phyloP scores from a whole-genome alignment of 2,329 filamentous ascomycete genomes.

The Torrubiellomyces zombiae region DNA sequence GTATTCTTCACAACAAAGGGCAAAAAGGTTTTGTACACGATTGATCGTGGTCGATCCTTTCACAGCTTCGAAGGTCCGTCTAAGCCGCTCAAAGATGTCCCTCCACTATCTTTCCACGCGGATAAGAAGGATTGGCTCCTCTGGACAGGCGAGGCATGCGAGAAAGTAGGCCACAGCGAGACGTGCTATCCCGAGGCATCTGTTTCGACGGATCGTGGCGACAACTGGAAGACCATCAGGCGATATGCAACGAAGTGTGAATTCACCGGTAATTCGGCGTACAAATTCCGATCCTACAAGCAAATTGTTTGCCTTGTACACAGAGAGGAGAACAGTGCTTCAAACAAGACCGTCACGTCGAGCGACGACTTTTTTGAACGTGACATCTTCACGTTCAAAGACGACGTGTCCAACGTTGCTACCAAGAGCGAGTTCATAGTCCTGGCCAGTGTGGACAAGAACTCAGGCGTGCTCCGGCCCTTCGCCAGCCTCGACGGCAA shows the following conservation, averaged over 20 bases:
- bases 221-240: constrained; percentile 59
- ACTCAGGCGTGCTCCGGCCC: constrained; percentile 53
- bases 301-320: constrained; percentile 41
- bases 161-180: constrained; percentile 26
- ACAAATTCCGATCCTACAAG: constrained; percentile 31
- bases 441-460: constrained; percentile 58
- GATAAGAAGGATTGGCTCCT: constrained; percentile 79
- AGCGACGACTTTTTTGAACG: constrained; percentile 65
- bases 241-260: constrained; percentile 68
- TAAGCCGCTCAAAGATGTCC: constrained; percentile 19
- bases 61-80: constrained; percentile 56
- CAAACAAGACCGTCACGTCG: constrained; percentile 52
- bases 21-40: constrained; percentile 59
- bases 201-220: constrained; percentile 62
- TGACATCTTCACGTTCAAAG: constrained; percentile 36
- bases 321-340: constrained; percentile 41
- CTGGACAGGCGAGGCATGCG: constrained; percentile 67
- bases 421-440: constrained; percentile 96
- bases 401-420: constrained; percentile 60
- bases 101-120: constrained; percentile 63
- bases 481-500: constrained; percentile 74
- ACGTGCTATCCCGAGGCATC: constrained; percentile 61
- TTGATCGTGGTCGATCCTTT: constrained; percentile 60
- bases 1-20: constrained; percentile 68
- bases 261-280: constrained; percentile 56